Base-by-base conservation (phyloP, 805 yeast species). In the Saccharomycopsis sp. region DNA sequence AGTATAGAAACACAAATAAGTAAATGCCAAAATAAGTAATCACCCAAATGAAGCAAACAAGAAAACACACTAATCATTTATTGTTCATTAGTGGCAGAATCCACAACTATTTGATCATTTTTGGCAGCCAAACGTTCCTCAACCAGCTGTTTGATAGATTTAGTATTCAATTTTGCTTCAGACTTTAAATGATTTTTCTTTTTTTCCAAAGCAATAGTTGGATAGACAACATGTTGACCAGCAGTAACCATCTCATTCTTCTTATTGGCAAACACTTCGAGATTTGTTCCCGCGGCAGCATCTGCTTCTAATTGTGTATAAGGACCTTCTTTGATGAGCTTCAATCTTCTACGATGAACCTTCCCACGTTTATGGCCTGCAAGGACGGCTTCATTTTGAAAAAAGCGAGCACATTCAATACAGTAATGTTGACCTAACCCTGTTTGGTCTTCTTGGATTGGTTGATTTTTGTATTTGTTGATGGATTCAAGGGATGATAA, bases 391-490 rank as follows among this genome's bases (percentile, higher is more conserved):
- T 81, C 86, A 42, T 79, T 77, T 57, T 88, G 96, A 54, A 76
- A 86, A 60, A 92, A 86, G 57, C 80, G 83, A 36, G 94, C 94
- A 67, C 99, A 92, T 49, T 87, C 95, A 40, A 92, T 70, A 61
- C 97, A 92, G 60, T 85, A 92, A 60, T 74, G 80, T 61, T 92
- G 97, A 13, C 96, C 99, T 49, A 92, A 63, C 1, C 99, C 99
- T 1, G 96, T 88, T 55, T 80, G 79, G 33, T 77, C 74, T 62
- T 89, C 97, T 59, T 89, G 96, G 42, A 83, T 59, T 4, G 85
- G 82, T 60, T 89, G 97, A 56, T 82, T 78, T 56, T 83, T 72
- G 42, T 87, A 66, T 31, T 68, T 64, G 41, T 69, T 59, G 41
- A 86, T 79, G n/a, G 79, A 63, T 29, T 77, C 81, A 30, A 71